phyloP scores from a whole-genome alignment of 257 asterid species.

The Leonotis leonurus region DNA sequence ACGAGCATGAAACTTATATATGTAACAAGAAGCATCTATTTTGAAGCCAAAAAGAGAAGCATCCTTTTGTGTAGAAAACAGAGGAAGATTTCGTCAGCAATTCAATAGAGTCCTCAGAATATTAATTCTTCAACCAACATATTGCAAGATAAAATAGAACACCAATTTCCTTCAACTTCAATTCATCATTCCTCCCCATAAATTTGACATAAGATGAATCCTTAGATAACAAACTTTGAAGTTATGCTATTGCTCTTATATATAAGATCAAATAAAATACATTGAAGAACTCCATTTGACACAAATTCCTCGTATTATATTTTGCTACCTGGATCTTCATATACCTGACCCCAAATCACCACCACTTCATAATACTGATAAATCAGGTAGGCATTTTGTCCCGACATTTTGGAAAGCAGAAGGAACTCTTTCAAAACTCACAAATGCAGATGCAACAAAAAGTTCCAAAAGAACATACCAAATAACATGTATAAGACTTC shows the following conservation, averaged over 20 bases:
- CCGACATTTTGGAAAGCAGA: not conserved
- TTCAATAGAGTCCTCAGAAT: too few relatives aligned
- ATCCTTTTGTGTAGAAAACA: not conserved
- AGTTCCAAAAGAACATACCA: conserved; percentile 42
- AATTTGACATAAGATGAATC: not conserved
- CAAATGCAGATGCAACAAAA: not conserved
- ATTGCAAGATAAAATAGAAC: not conserved
- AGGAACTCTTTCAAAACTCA: not conserved
- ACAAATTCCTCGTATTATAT: not conserved
- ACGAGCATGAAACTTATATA: too few relatives aligned
- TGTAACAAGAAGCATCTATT: not conserved
- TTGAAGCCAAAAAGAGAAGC: not conserved
- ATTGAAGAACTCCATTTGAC: not conserved
- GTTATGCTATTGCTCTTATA: not conserved
- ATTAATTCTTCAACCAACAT: too few relatives aligned
- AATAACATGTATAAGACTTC: conserved; percentile 96
- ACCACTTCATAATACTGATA: not conserved
- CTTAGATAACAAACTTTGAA: not conserved
- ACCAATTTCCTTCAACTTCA: too few relatives aligned
- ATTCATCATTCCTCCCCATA: too few relatives aligned
- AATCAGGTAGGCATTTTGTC: not conserved
- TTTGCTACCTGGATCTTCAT: not conserved
- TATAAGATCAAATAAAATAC: not conserved
- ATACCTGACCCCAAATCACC: not conserved
- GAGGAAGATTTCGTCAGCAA: not conserved